These are phyloP conservation scores for Microdochium paspali DNA, from an alignment of 2,329 filamentous ascomycete species.

Conservation along the genomic window DNA sequence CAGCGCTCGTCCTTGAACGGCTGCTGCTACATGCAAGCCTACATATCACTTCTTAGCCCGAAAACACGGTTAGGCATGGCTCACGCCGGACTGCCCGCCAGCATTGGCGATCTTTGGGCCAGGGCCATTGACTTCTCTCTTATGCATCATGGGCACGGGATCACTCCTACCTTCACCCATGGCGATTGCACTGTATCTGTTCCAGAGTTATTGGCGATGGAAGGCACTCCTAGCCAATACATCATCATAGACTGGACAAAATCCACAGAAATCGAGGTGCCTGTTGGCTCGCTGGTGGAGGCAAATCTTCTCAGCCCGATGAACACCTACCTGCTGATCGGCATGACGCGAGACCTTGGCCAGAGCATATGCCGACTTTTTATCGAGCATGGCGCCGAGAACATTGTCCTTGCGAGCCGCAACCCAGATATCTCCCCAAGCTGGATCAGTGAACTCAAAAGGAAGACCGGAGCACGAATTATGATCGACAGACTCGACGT, in stretches of 20 bases:
- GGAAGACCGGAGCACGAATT: slow-evolving; percentile 10
- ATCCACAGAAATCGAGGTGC: not conserved
- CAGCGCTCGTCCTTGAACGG: not conserved
- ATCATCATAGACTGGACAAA: not conserved
- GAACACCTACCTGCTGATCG: slow-evolving; percentile 25
- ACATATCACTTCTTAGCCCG: not conserved
- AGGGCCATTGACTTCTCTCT: not conserved
- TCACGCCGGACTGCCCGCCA: no score
- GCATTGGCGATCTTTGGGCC: not conserved
- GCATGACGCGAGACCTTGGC: slow-evolving; percentile 32
- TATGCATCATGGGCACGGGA: not conserved
- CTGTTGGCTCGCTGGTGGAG: not conserved
- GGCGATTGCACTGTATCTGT: not conserved
- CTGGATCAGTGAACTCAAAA: slow-evolving; percentile 22
- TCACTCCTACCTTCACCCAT: not conserved
- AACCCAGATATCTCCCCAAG: slow-evolving; percentile 16
- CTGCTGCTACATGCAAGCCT: not conserved
- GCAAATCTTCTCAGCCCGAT: slow-evolving; percentile 4
- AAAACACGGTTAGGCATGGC: no score
- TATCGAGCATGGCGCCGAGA: slow-evolving; percentile 23
- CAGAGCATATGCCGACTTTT: slow-evolving; percentile 31
- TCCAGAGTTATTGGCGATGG: not conserved
- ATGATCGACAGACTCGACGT: slow-evolving; percentile 15
- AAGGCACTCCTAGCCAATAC: not conserved
- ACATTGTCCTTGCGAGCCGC: slow-evolving; percentile 30